phyloP scores from a whole-genome alignment of 1,284 basidiomycete species.

The Microbotryum saponariae region DNA sequence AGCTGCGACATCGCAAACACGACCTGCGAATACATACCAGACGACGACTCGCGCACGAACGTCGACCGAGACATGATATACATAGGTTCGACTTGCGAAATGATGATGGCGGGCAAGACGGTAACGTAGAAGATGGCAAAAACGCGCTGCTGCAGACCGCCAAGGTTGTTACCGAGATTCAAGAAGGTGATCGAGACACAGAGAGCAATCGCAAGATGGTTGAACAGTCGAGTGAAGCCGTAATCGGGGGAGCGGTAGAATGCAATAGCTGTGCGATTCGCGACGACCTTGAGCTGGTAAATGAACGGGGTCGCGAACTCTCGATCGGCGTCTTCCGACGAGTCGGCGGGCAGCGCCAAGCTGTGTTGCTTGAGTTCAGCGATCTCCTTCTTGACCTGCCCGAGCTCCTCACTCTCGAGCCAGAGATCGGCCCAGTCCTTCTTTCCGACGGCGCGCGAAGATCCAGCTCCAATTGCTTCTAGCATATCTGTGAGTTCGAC shows the following conservation, averaged over 20 bases:
- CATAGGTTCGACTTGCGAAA: conserved; percentile 72
- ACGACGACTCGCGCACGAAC: conserved; percentile 57
- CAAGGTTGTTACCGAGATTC: conserved; percentile 57
- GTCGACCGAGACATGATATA: conserved; percentile 69
- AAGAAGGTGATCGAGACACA: conserved; percentile 78
- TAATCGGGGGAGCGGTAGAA: conserved; percentile 79
- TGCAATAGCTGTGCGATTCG: conserved; percentile 62
- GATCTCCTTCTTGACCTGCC: conserved; percentile 43
- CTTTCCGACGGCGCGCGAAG: conserved; percentile 37
- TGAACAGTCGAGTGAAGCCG: conserved; percentile 41
- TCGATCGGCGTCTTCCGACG: background rate
- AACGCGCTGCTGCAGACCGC: conserved; percentile 74
- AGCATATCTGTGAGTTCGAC: conserved; percentile 34
- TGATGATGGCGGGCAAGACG: conserved; percentile 58
- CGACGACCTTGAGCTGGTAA: conserved; percentile 69
- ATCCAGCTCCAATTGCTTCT: conserved; percentile 42
- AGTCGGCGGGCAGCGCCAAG: conserved; percentile 37
- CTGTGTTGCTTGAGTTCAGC: conserved; percentile 45
- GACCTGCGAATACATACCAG: conserved; percentile 59
- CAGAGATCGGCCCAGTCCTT: conserved; percentile 43
- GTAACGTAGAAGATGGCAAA: conserved; percentile 43
- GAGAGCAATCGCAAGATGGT: conserved; percentile 53
- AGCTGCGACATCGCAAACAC: conserved; percentile 73
- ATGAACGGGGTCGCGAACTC: conserved; percentile 59
- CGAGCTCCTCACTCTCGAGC: conserved; percentile 40